Evolutionary conservation across 148 eudicot species (phyloP).

Genomic region (Vaccinium darrowii): DNA sequence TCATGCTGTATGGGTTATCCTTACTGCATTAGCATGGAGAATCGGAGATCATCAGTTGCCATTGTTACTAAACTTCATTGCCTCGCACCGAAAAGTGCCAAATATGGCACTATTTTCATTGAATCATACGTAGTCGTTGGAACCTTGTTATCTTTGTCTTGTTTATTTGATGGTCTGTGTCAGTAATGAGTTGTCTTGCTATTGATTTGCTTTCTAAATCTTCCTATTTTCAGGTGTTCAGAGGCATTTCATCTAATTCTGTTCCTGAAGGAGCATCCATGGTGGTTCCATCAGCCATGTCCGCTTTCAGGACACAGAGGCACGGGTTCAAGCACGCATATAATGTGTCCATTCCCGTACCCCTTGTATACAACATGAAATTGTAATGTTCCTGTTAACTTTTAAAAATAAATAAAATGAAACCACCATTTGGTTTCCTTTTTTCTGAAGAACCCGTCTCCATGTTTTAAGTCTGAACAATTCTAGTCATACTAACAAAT

Average conservation of each 20-base stretch:
- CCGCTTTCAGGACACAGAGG: neutral
- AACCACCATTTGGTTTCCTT: neutral
- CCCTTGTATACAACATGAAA: neutral
- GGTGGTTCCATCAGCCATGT: neutral
- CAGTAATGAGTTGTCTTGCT: neutral
- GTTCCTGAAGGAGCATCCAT: neutral
- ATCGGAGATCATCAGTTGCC: neutral
- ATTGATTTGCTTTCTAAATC: neutral
- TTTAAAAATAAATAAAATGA: neutral
- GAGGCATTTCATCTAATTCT: neutral
- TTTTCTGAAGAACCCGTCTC: neutral
- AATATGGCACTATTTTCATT: neutral
- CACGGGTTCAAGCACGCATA: neutral
- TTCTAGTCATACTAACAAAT: neutral
- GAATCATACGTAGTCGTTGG: neutral
- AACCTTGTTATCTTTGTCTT: neutral
- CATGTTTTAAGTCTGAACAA: neutral
- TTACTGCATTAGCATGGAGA: neutral
- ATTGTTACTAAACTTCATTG: neutral
- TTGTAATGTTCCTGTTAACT: neutral
- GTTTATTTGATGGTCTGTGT: neutral
- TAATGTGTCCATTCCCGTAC: neutral
- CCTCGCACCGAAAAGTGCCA: neutral
- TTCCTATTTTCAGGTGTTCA: neutral
- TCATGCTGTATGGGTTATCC: neutral